Conservation (phyloP, 257 asterid species). For the Solanum gracilifrons region DNA sequence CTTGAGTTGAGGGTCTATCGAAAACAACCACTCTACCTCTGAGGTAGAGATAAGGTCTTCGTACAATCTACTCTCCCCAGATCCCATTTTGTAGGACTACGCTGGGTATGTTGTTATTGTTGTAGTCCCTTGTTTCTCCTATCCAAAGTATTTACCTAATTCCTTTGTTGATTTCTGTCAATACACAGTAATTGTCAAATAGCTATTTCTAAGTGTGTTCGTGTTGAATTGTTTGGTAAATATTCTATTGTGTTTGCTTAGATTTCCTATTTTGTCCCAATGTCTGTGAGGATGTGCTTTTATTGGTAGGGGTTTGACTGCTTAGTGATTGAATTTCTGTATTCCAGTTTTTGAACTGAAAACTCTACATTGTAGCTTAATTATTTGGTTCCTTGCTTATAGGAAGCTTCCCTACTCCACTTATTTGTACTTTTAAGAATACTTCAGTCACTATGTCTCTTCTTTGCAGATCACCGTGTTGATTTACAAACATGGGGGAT, state of each 20-base stretch:
- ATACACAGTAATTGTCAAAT: background rate
- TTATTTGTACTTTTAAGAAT: background rate
- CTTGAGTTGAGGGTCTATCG: background rate
- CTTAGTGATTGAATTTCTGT: background rate
- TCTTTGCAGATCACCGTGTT: slow-evolving; percentile 16
- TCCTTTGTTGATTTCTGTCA: background rate
- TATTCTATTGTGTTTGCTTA: background rate
- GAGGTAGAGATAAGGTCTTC: background rate
- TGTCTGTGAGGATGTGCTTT: background rate
- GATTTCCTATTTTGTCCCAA: background rate
- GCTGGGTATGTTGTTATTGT: background rate
- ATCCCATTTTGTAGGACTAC: background rate
- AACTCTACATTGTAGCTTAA: background rate
- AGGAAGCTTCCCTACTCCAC: background rate
- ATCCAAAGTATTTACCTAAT: background rate
- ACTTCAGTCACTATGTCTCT: background rate
- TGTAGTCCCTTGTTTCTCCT: background rate
- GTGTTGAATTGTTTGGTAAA: background rate
- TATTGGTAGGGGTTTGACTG: background rate
- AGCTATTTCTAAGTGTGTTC: background rate
- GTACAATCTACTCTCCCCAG: background rate
- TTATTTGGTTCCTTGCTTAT: background rate
- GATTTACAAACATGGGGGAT: slow-evolving; percentile 37
- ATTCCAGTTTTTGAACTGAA: background rate
- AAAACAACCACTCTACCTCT: background rate